phyloP scores from a whole-genome alignment of 2,329 filamentous ascomycete species.

The Phialocephala subalpina region DNA sequence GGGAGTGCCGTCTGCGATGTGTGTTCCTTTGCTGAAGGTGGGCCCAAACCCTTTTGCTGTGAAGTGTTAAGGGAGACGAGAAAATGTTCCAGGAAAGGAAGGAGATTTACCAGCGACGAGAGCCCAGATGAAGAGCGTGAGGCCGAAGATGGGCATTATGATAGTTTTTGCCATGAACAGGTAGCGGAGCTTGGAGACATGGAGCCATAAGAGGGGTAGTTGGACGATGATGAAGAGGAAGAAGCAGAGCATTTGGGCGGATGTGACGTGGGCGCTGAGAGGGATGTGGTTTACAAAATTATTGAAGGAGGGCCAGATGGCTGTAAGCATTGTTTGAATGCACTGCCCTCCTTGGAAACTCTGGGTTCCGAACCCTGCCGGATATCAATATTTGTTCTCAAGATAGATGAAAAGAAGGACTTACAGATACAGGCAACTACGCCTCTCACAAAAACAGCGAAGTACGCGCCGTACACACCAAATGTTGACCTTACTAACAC shows the following conservation, averaged over 20 bases:
- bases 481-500: conserved; percentile 53
- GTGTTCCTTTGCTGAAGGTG: conserved; percentile 33
- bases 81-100: not conserved
- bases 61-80: not conserved
- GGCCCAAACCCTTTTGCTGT: conserved; percentile 36
- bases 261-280: conserved; percentile 58
- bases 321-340: conserved; percentile 50
- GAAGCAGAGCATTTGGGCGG: conserved; percentile 62
- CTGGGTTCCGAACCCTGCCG: conserved; percentile 34
- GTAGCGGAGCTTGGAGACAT: conserved; percentile 53
- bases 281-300: conserved; percentile 57
- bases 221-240: conserved; percentile 50
- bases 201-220: conserved; percentile 57
- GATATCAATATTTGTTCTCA: conserved; percentile 9
- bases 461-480: conserved; percentile 51
- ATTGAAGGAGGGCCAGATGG: conserved; percentile 62
- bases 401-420: not conserved
- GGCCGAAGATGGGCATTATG: conserved; percentile 34
- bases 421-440: conserved; percentile 38
- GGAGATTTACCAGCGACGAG: conserved; percentile 30
- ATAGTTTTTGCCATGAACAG: conserved; percentile 59
- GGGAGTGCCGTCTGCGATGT: conserved; percentile 32
- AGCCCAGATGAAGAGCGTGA: conserved; percentile 38
- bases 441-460: conserved; percentile 48
- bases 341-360: conserved; percentile 40